These are phyloP conservation scores for Nepenthes mirabilis DNA, from an alignment of 148 eudicot species.

Conservation along the genomic window DNA sequence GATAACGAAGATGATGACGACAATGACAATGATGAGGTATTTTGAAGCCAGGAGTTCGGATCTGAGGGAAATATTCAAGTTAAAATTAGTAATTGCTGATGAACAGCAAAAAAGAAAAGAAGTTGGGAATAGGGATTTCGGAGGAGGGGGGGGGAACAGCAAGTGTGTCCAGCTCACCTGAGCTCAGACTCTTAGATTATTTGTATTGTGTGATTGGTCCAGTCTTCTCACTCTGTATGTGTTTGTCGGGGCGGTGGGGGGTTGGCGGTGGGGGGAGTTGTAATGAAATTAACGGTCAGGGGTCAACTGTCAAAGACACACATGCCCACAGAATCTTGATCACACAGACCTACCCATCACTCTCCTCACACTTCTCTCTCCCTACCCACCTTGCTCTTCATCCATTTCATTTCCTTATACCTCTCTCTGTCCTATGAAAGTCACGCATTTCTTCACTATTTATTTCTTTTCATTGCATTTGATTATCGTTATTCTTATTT, in stretches of 20 bases:
- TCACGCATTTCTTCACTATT: too few species aligned
- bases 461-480: background rate
- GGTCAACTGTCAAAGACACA: conserved; percentile 11
- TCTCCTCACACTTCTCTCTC: background rate
- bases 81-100: background rate
- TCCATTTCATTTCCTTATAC: background rate
- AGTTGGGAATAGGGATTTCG: background rate
- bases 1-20: conserved; percentile 6
- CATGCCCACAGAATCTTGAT: conserved; percentile 6
- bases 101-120: background rate
- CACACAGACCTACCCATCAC: conserved; percentile 1
- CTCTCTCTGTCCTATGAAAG: too few species aligned
- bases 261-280: background rate
- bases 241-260: background rate
- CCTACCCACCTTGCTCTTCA: too few species aligned
- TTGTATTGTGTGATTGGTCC: conserved; percentile 6
- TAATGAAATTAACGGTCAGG: conserved; percentile 1
- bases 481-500: background rate
- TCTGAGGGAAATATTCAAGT: background rate
- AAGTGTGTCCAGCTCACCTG: conserved; percentile 2
- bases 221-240: background rate
- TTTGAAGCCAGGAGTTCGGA: background rate
- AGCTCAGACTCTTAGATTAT: background rate
- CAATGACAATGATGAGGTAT: conserved; percentile 7
- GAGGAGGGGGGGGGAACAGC: conserved; percentile 1